phyloP scores from a whole-genome alignment of 192 early-diverging fungal genomes.

The Glomus cerebriforme region DNA sequence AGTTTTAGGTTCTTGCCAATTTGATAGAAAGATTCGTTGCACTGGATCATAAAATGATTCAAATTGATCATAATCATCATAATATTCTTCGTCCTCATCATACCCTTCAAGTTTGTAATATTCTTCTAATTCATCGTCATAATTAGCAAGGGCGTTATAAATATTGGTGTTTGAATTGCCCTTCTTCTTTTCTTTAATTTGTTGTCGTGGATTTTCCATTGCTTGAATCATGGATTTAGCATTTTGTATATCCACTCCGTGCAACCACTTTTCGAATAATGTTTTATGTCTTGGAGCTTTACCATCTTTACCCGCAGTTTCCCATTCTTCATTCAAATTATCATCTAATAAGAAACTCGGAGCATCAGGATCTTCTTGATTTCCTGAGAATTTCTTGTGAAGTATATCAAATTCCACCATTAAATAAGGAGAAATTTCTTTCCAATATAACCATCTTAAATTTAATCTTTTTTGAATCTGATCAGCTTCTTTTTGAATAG shows the following conservation, averaged over 20 bases:
- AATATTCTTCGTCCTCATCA: not conserved
- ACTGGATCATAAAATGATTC: not conserved
- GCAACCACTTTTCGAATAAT: slow-evolving; percentile 31
- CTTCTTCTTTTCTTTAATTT: not conserved
- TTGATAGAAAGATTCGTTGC: not conserved
- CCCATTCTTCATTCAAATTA: slow-evolving; percentile 15
- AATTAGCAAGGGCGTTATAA: not conserved
- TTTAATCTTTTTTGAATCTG: slow-evolving; percentile 29
- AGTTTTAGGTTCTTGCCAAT: slow-evolving; percentile 13
- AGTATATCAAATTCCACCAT: not conserved
- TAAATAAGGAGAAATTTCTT: slow-evolving; percentile 25
- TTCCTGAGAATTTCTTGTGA: slow-evolving; percentile 10
- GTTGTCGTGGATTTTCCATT: slow-evolving; percentile 1
- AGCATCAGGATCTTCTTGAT: not conserved
- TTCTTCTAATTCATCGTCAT: not conserved
- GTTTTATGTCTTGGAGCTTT: not conserved
- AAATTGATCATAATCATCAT: not conserved
- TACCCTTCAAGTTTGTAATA: not conserved
- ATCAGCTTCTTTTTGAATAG: slow-evolving; percentile 13
- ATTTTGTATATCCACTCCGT: not conserved
- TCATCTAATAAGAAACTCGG: not conserved
- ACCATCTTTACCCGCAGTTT: not conserved
- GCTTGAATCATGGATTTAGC: not conserved
- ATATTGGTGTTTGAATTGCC: not conserved
- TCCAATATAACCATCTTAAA: slow-evolving; percentile 21